These are phyloP conservation scores for Nothophytophthora sp. DNA, from an alignment of 352 stramenopile species.

Conservation along the genomic window DNA sequence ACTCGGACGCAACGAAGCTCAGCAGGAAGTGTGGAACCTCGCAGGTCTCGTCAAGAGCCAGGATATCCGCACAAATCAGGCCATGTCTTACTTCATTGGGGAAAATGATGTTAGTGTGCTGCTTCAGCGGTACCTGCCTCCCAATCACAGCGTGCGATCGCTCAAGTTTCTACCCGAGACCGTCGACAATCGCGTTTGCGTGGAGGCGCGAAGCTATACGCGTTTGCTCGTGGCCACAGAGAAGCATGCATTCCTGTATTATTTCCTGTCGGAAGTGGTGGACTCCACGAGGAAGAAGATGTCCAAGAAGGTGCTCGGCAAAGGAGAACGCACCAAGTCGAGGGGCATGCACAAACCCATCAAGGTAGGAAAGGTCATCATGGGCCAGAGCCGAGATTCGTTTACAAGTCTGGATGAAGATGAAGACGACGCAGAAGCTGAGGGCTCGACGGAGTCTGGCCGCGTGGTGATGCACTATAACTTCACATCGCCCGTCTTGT, in stretches of 20 bases:
- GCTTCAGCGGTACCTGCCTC: constrained; percentile 71
- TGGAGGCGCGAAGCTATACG: constrained; percentile 78
- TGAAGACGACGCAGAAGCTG: constrained; percentile 10
- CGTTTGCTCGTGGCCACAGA: constrained; percentile 68
- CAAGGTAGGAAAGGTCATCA: constrained; percentile 32
- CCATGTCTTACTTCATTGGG: constrained; percentile 69
- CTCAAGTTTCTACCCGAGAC: constrained; percentile 82
- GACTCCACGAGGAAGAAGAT: constrained; percentile 80
- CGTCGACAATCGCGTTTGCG: constrained; percentile 77
- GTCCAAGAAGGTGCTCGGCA: constrained; percentile 73
- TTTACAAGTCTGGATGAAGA: constrained; percentile 37
- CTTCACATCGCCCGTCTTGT: constrained; percentile 63
- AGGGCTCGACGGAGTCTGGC: constrained; percentile 46
- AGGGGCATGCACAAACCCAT: constrained; percentile 44
- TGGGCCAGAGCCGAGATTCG: constrained; percentile 26
- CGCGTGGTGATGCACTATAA: constrained; percentile 87
- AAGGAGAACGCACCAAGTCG: constrained; percentile 45
- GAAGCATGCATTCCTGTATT: constrained; percentile 77
- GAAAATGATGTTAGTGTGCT: constrained; percentile 71
- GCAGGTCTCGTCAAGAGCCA: constrained; percentile 70
- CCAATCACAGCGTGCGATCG: constrained; percentile 67
- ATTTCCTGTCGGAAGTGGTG: constrained; percentile 72
- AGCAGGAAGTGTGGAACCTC: constrained; percentile 74
- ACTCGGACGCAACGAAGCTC: constrained; percentile 66
- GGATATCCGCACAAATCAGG: constrained; percentile 83